Evolutionary conservation across 1,284 basidiomycete species (phyloP).

Genomic region (Ganoderma leucocontextum): DNA sequence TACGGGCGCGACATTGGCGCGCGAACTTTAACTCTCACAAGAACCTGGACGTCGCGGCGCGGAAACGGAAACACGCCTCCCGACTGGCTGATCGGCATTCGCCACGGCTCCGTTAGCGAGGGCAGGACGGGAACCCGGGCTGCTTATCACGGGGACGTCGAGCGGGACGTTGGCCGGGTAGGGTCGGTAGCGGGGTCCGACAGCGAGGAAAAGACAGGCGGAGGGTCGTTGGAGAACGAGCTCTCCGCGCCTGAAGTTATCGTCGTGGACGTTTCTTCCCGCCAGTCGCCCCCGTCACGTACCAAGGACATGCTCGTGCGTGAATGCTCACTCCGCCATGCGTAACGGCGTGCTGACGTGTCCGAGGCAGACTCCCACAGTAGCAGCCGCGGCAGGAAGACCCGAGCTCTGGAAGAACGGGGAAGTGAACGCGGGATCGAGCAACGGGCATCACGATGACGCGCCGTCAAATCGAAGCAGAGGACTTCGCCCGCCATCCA

Average conservation of each 20-base stretch:
- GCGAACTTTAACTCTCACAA: constrained; percentile 52
- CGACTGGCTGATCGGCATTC: constrained; percentile 59
- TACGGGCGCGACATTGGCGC: constrained; percentile 73
- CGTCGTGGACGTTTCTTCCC: background rate
- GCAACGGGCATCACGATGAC: background rate
- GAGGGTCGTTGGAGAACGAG: background rate
- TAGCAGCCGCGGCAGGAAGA: background rate
- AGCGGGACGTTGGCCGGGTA: background rate
- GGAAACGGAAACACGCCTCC: constrained; percentile 37
- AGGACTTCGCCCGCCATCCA: background rate
- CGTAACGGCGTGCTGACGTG: background rate
- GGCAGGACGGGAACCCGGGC: background rate
- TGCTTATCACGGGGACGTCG: background rate
- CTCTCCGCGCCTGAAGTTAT: background rate
- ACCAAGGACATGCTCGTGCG: background rate
- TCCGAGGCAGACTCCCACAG: background rate
- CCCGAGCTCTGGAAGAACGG: background rate
- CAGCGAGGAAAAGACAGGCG: background rate
- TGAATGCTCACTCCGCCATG: background rate
- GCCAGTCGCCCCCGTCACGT: background rate
- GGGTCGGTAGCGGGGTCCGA: background rate
- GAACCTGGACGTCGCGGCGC: constrained; percentile 40
- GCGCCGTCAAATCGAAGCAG: background rate
- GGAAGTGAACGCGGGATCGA: background rate
- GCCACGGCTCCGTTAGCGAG: constrained; percentile 37